These are phyloP conservation scores for Ashbya aceris DNA, from an alignment of 1,139 yeast species.

Conservation along the genomic window DNA sequence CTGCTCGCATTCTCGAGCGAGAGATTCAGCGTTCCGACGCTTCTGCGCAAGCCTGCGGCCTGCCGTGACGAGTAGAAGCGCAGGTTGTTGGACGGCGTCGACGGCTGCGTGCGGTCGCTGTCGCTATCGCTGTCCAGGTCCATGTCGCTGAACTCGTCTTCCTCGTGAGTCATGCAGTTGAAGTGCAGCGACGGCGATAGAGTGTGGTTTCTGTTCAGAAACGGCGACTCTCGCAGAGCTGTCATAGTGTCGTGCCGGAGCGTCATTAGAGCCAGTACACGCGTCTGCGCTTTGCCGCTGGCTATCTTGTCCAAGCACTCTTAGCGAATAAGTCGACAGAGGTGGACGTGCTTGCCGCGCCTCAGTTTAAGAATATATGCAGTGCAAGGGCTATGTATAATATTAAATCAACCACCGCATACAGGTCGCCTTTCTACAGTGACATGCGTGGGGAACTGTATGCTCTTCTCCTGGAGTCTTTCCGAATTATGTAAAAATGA, in stretches of 20 bases:
- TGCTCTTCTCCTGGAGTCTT: too few relatives aligned
- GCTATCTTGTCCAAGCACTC: too few relatives aligned
- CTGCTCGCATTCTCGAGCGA: slow-evolving; percentile 17
- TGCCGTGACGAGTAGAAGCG: slow-evolving; percentile 7
- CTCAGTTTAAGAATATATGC: too few relatives aligned
- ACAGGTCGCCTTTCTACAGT: too few relatives aligned
- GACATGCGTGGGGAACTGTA: too few relatives aligned
- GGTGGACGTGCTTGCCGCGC: too few relatives aligned
- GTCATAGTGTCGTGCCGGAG: not conserved
- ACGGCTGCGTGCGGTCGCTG: not conserved
- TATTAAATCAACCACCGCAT: too few relatives aligned
- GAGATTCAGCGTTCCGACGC: slow-evolving; percentile 26
- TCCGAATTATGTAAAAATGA: too few relatives aligned
- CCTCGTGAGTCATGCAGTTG: not conserved
- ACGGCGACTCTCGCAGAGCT: not conserved
- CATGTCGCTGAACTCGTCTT: not conserved
- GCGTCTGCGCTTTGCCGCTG: too few relatives aligned
- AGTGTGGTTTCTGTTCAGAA: not conserved
- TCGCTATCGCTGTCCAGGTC: not conserved
- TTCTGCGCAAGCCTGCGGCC: slow-evolving; percentile 21
- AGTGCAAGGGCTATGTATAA: too few relatives aligned
- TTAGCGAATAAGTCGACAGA: too few relatives aligned
- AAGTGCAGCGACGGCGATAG: slow-evolving; percentile 1
- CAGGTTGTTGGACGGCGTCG: slow-evolving; percentile 5
- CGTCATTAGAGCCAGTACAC: not conserved